Evolutionary conservation across 768 basidiomycete genomes (phyloP).

Genomic region (Termitomyces bulborhizus): DNA sequence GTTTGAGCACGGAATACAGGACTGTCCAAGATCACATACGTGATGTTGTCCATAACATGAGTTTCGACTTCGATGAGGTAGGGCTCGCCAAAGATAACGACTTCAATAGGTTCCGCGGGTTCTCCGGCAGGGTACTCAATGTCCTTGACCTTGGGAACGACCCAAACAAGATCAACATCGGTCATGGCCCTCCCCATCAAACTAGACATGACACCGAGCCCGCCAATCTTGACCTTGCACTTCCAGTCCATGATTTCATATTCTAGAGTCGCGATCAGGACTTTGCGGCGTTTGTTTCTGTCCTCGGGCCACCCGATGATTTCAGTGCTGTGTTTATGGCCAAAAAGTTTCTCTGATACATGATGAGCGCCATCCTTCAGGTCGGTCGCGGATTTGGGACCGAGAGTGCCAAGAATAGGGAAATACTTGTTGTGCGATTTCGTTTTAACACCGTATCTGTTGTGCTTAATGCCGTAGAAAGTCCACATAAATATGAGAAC

Average conservation of each 20-base stretch:
- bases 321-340: constrained; percentile 56
- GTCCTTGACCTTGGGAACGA: constrained; percentile 92
- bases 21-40: constrained; percentile 88
- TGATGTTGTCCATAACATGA: constrained; percentile 91
- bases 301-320: constrained; percentile 97
- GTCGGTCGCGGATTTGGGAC: constrained; percentile 63
- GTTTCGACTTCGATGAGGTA: constrained; percentile 96
- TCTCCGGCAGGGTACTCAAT: constrained; percentile 90
- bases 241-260: constrained; percentile 99
- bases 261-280: constrained; percentile 88
- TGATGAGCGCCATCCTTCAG: constrained; percentile 54
- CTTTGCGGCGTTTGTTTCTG: constrained; percentile 84
- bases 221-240: constrained; percentile 96
- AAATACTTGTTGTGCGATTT: constrained; percentile 75
- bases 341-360: constrained; percentile 70
- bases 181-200: constrained; percentile 99
- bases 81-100: constrained; percentile 92
- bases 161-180: constrained; percentile 92
- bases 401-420: constrained; percentile 71
- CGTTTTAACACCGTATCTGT: constrained; percentile 81
- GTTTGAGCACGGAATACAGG: constrained; percentile 97
- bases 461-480: constrained; percentile 94
- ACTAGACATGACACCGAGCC: constrained; percentile 95
- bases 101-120: constrained; percentile 89
- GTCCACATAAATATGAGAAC: constrained; percentile 90